A percentile compares a stretch with the other conserved stretches of the same genome.
These are phyloP conservation scores for Aspergillus tanneri DNA, from an alignment of 2,329 filamentous ascomycete genomes.

Conservation along the genomic window DNA sequence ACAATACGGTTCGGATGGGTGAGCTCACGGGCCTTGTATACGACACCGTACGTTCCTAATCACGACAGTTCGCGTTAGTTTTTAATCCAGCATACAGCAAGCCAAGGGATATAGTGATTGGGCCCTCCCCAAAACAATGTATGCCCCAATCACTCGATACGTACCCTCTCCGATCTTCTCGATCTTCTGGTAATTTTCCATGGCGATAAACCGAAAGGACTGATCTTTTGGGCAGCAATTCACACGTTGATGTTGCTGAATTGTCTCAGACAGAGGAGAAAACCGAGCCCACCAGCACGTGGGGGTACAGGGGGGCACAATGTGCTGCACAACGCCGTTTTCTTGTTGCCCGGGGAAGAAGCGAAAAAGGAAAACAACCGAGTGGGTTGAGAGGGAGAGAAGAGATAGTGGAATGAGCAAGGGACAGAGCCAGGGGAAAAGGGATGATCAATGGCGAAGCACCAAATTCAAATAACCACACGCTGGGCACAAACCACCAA, in stretches of 20 bases:
- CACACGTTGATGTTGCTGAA: background rate
- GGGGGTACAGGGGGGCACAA: slow-evolving; percentile 12
- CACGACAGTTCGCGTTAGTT: background rate
- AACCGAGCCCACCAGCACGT: slow-evolving; percentile 13
- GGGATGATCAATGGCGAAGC: too few species aligned
- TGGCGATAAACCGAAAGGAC: slow-evolving; percentile 39
- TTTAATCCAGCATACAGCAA: background rate
- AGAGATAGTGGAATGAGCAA: slow-evolving; percentile 2
- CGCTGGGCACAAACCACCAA: too few species aligned
- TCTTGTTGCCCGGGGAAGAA: slow-evolving; percentile 24
- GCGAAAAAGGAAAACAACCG: slow-evolving; percentile 19
- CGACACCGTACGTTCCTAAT: slow-evolving; percentile 86
- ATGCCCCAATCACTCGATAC: slow-evolving; percentile 26
- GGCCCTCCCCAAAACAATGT: background rate
- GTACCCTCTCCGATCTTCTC: slow-evolving; percentile 95
- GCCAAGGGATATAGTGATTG: too few species aligned
- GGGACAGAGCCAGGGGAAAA: background rate
- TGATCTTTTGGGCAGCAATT: background rate
- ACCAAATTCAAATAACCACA: too few species aligned
- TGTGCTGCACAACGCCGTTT: slow-evolving; percentile 14
- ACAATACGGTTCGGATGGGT: slow-evolving; percentile 80
- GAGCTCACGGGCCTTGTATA: slow-evolving; percentile 90
- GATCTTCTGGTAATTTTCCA: slow-evolving; percentile 96
- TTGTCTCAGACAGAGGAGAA: background rate
- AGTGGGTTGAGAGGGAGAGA: slow-evolving; percentile 5